These are phyloP conservation scores for Populus davidiana DNA, from an alignment of 345 rosid species.

Conservation along the genomic window DNA sequence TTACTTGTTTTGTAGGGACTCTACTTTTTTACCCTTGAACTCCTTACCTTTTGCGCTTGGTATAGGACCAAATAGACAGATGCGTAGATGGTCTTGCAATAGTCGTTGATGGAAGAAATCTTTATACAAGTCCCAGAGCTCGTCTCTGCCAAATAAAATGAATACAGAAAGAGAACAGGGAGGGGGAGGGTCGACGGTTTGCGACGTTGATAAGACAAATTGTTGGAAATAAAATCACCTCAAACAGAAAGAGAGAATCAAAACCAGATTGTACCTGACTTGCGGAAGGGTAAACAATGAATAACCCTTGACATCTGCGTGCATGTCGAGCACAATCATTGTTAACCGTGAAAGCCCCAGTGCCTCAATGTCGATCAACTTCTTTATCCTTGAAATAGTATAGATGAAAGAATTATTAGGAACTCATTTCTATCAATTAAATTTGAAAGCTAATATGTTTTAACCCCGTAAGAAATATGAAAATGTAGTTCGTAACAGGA, in stretches of 20 bases:
- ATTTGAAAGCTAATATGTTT: not conserved
- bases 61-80: conserved; percentile 68
- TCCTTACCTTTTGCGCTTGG: conserved; percentile 25
- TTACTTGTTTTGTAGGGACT: conserved; percentile 14
- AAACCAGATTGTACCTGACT: conserved; percentile 54
- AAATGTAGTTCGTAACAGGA: not conserved
- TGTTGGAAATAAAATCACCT: not conserved
- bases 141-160: conserved; percentile 53
- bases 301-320: conserved; percentile 69
- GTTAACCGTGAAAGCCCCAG: conserved; percentile 70
- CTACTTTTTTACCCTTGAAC: conserved; percentile 32
- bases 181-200: no score
- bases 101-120: conserved; percentile 60
- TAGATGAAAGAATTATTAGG: not conserved
- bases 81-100: conserved; percentile 46
- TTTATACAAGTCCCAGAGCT: conserved; percentile 85
- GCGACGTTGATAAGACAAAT: not conserved
- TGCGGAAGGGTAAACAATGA: conserved; percentile 81
- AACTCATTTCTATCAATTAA: not conserved
- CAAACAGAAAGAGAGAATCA: not conserved
- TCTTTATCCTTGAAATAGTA: conserved; percentile 54
- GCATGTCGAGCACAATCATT: conserved; percentile 60
- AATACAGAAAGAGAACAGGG: not conserved
- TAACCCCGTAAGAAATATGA: no score
- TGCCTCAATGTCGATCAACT: conserved; percentile 72